A percentile compares a stretch with the other conserved stretches of the same genome.
Evolutionary conservation across 2,329 filamentous ascomycete species (phyloP).

Genomic region (Pleoardoris graminearum): DNA sequence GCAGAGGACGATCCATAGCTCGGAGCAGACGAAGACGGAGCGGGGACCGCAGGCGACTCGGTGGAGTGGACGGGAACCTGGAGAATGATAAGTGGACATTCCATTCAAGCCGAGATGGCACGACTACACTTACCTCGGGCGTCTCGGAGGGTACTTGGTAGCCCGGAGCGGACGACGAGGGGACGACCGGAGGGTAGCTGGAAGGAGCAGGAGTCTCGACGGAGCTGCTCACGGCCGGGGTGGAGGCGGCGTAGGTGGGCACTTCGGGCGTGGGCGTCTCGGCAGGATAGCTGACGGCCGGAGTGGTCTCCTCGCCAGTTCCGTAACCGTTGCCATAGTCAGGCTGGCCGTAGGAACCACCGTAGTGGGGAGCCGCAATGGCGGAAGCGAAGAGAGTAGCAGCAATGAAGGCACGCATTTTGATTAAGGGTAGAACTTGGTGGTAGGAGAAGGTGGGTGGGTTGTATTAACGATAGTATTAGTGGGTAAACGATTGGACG

Average conservation of each 20-base stretch:
- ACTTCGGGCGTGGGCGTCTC: constrained; percentile 1
- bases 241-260: too few relatives aligned
- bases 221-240: too few relatives aligned
- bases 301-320: constrained; percentile 5
- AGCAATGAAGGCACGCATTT: constrained; percentile 46
- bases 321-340: neutral
- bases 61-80: neutral
- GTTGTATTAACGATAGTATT: constrained; percentile 46
- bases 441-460: constrained; percentile 17
- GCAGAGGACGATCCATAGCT: constrained; percentile 18
- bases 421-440: constrained; percentile 41
- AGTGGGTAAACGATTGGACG: constrained; percentile 49
- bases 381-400: constrained; percentile 39
- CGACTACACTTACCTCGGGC: neutral
- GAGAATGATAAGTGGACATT: neutral
- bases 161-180: too few relatives aligned
- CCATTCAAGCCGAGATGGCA: too few relatives aligned
- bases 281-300: constrained; percentile 7
- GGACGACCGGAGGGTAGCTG: too few relatives aligned
- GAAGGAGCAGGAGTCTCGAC: too few relatives aligned
- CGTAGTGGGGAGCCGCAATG: constrained; percentile 36
- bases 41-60: neutral
- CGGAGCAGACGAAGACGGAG: constrained; percentile 1
- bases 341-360: constrained; percentile 5
- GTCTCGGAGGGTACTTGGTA: neutral